Percentiles rank a stretch among this genome's conserved stretches.
Evolutionary conservation across 2,329 filamentous ascomycete genomes (phyloP).

Genomic region (Thelonectria olida): DNA sequence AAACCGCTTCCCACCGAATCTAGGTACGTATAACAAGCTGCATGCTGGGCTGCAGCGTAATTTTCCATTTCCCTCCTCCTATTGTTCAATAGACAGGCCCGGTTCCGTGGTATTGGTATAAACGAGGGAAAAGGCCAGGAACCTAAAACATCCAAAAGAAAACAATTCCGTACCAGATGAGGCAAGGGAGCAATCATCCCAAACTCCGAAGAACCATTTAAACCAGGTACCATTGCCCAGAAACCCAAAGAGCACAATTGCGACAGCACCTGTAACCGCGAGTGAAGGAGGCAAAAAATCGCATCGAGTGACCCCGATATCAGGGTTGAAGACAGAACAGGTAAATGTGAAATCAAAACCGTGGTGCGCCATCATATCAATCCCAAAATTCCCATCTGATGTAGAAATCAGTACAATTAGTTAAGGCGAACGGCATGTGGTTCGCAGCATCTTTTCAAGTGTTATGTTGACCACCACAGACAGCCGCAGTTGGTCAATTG

Average conservation of each 20-base stretch:
- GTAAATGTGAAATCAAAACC: background rate
- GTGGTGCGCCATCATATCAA: slow-evolving; percentile 4
- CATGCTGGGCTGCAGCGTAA: background rate
- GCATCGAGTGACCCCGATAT: slow-evolving; percentile 1
- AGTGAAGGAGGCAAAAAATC: background rate
- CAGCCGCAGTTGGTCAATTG: slow-evolving; percentile 63
- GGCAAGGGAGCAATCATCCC: background rate
- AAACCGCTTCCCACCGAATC: slow-evolving; percentile 3
- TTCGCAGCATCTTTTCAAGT: background rate
- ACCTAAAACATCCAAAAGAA: background rate
- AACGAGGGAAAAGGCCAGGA: background rate
- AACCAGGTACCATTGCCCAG: background rate
- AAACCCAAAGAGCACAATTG: background rate
- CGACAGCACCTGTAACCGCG: background rate
- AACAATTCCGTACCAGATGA: background rate
- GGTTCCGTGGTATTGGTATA: background rate
- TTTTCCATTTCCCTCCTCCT: background rate
- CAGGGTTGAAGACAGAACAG: background rate
- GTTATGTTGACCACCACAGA: slow-evolving; percentile 60
- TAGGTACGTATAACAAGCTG: slow-evolving; percentile 10
- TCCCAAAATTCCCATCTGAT: slow-evolving; percentile 1
- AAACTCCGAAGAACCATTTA: background rate
- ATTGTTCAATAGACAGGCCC: background rate
- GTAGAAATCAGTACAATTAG: slow-evolving; percentile 3
- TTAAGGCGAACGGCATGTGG: background rate